phyloP scores from a whole-genome alignment of 1,139 yeast genomes.

The Sugiyamaella grinbergsii region DNA sequence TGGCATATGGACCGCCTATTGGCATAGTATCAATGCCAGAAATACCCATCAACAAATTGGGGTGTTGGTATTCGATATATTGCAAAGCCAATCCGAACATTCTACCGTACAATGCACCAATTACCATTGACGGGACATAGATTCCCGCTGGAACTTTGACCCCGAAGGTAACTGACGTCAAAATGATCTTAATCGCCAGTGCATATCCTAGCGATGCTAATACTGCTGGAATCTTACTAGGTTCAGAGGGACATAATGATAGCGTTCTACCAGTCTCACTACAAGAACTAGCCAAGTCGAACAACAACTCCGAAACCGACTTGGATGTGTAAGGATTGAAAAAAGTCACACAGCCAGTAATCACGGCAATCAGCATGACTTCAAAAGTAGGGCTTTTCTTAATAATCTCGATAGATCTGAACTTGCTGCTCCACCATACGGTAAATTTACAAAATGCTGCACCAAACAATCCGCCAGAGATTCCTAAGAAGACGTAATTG shows the following conservation, averaged over 20 bases:
- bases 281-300: conserved; percentile 59
- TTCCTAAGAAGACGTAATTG: conserved; percentile 54
- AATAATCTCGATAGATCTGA: conserved; percentile 45
- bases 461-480: conserved; percentile 62
- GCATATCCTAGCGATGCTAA: conserved; percentile 48
- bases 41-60: conserved; percentile 15
- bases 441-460: conserved; percentile 56
- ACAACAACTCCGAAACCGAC: conserved; percentile 56
- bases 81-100: conserved; percentile 54
- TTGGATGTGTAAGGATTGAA: conserved; percentile 57
- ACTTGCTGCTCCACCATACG: conserved; percentile 51
- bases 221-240: conserved; percentile 43
- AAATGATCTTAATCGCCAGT: conserved; percentile 49
- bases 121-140: conserved; percentile 69
- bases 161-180: conserved; percentile 61
- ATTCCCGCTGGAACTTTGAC: conserved; percentile 66
- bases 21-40: conserved; percentile 21
- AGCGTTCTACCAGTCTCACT: conserved; percentile 28
- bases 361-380: conserved; percentile 50
- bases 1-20: conserved; percentile 61
- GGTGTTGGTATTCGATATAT: conserved; percentile 40
- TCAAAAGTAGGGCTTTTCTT: conserved; percentile 51
- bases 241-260: conserved; percentile 48
- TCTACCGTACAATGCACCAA: conserved; percentile 67
- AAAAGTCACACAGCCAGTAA: conserved; percentile 55